A percentile compares a stretch with the other conserved stretches of the same genome.
Evolutionary conservation across 164 flowering plant species (phyloP).

Genomic region (Santalum album): DNA sequence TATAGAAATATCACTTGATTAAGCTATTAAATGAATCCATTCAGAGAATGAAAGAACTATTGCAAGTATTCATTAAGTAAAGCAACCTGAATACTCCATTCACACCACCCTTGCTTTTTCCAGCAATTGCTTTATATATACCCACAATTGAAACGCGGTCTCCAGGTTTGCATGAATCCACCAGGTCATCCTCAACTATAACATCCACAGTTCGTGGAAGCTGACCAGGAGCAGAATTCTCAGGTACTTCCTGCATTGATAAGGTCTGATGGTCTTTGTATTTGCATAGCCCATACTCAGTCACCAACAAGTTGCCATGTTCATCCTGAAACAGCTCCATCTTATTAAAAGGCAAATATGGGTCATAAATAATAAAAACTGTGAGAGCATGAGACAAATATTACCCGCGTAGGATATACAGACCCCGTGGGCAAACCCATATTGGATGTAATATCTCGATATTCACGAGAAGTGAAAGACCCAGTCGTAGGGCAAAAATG

Average conservation of each 20-base stretch:
- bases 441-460: conserved; percentile 88
- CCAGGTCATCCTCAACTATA: conserved; percentile 92
- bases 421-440: conserved; percentile 94
- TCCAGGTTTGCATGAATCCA: conserved; percentile 97
- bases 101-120: conserved; percentile 85
- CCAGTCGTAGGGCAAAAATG: conserved; percentile 81
- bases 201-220: conserved; percentile 93
- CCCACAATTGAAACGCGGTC: conserved; percentile 94
- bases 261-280: conserved; percentile 95
- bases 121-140: conserved; percentile 90
- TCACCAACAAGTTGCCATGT: conserved; percentile 80
- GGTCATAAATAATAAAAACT: background rate
- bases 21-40: background rate
- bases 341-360: background rate
- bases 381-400: conserved; percentile 5
- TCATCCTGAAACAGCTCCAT: conserved; percentile 54
- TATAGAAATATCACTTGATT: conserved; percentile 10
- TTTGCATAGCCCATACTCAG: conserved; percentile 92
- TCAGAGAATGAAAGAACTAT: background rate
- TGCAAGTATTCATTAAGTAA: background rate
- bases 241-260: conserved; percentile 98
- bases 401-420: conserved; percentile 96
- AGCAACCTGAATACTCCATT: conserved; percentile 94
- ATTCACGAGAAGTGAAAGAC: conserved; percentile 64
- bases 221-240: conserved; percentile 96